These are phyloP conservation scores for Yarrowia keelungensis DNA, from an alignment of 805 yeast genomes.

Conservation along the genomic window DNA sequence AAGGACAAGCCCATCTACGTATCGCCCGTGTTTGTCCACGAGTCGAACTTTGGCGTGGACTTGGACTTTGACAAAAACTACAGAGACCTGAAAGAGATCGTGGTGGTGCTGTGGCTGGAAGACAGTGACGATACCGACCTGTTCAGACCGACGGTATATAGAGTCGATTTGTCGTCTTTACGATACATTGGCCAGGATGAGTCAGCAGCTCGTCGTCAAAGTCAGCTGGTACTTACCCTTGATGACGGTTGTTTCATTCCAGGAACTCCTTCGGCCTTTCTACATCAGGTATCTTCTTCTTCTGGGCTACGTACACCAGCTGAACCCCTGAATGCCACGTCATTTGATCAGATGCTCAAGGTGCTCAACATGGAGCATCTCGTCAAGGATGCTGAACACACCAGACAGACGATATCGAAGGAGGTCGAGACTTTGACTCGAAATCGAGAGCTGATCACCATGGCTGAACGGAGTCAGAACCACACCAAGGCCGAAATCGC, in stretches of 20 bases:
- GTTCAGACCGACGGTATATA: background rate
- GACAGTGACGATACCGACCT: conserved; percentile 12
- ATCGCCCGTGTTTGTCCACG: conserved; percentile 20
- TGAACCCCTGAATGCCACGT: conserved; percentile 18
- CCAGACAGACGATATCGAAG: conserved; percentile 9
- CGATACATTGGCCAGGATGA: conserved; percentile 38
- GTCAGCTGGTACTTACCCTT: conserved; percentile 8
- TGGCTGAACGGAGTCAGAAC: conserved; percentile 14
- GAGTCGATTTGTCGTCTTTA: conserved; percentile 4
- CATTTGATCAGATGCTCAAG: conserved; percentile 31
- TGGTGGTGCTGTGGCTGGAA: conserved; percentile 23
- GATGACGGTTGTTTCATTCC: conserved; percentile 36
- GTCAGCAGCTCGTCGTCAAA: background rate
- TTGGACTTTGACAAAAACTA: conserved; percentile 17
- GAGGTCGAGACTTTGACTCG: conserved; percentile 26
- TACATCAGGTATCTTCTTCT: conserved; percentile 14
- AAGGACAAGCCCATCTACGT: conserved; percentile 22
- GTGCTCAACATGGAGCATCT: conserved; percentile 36
- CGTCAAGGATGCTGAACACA: conserved; percentile 19
- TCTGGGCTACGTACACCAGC: conserved; percentile 33
- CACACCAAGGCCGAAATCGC: conserved; percentile 15
- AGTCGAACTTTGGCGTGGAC: conserved; percentile 27
- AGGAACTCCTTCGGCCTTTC: conserved; percentile 4
- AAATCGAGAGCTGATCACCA: conserved; percentile 1
- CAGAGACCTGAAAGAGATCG: conserved; percentile 16